phyloP scores from a whole-genome alignment of 2,329 filamentous ascomycete species.

The Stylonectria norvegica region DNA sequence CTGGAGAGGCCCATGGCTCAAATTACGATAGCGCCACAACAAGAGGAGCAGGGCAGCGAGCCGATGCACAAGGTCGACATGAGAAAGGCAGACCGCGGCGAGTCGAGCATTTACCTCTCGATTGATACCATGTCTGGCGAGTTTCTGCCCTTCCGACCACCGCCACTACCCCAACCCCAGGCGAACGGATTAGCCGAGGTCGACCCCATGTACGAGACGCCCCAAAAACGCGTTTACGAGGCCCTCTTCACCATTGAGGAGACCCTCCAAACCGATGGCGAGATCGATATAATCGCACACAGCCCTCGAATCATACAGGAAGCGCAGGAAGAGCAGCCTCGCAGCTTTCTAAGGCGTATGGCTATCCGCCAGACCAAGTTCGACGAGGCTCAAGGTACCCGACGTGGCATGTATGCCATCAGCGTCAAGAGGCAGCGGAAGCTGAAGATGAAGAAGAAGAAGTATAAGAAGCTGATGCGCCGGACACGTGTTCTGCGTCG shows the following conservation, averaged over 20 bases:
- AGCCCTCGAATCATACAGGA: conserved; percentile 56
- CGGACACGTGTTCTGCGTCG: conserved; percentile 82
- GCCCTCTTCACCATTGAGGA: conserved; percentile 66
- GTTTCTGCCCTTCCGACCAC: conserved; percentile 78
- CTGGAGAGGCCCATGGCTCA: conserved; percentile 57
- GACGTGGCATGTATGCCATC: conserved; percentile 69
- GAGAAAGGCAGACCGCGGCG: conserved; percentile 53
- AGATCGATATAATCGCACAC: conserved; percentile 59
- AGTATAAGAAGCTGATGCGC: conserved; percentile 99
- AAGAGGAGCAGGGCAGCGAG: conserved; percentile 43
- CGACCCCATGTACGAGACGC: conserved; percentile 34
- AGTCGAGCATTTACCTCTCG: conserved; percentile 61
- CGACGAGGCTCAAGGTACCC: conserved; percentile 51
- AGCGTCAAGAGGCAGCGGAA: conserved; percentile 90
- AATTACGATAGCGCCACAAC: conserved; percentile 45
- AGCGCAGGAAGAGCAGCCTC: conserved; percentile 42
- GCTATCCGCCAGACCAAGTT: conserved; percentile 60
- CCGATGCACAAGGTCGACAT: conserved; percentile 49
- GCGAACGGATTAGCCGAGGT: conserved; percentile 32
- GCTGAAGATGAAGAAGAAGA: conserved; percentile 99
- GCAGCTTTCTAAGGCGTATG: conserved; percentile 68
- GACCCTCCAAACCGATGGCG: conserved; percentile 56
- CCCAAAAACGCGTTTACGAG: conserved; percentile 57
- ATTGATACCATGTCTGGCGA: conserved; percentile 66
- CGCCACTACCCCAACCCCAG: conserved; percentile 71